Percentiles rank a stretch among this genome's conserved stretches.
These are phyloP conservation scores for Dryas drummondii DNA, from an alignment of 306 rosid genomes.

Conservation along the genomic window DNA sequence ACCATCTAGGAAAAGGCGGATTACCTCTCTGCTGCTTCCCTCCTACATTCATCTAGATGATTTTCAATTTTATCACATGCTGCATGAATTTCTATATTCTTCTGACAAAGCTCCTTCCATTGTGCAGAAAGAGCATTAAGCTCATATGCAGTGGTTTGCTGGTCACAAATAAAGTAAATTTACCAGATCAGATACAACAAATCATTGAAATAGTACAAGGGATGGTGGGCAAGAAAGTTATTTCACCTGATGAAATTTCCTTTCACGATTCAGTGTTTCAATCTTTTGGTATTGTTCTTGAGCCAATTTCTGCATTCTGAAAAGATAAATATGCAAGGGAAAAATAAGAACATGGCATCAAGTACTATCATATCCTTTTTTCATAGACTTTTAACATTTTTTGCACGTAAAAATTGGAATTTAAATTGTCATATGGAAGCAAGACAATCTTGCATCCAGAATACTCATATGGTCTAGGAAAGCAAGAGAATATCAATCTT, in stretches of 20 bases:
- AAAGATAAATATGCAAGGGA: slow-evolving; percentile 26
- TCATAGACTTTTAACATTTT: not conserved
- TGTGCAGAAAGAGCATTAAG: slow-evolving; percentile 83
- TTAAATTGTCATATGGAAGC: not conserved
- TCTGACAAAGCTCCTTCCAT: slow-evolving; percentile 88
- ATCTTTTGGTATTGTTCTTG: slow-evolving; percentile 69
- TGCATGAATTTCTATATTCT: slow-evolving; percentile 74
- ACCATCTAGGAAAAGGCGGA: not conserved
- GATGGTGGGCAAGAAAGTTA: slow-evolving; percentile 20
- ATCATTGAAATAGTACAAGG: slow-evolving; percentile 15
- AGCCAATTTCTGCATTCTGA: slow-evolving; percentile 87
- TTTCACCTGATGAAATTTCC: slow-evolving; percentile 91
- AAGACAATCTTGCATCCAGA: not conserved
- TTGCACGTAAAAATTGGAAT: not conserved
- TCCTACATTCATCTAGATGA: slow-evolving; percentile 52
- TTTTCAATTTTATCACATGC: slow-evolving; percentile 66
- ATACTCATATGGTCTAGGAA: not conserved
- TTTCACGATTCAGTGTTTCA: slow-evolving; percentile 88
- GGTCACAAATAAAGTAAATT: slow-evolving; percentile 23
- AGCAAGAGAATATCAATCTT: not conserved
- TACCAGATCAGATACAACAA: slow-evolving; percentile 19
- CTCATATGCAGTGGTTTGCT: slow-evolving; percentile 93
- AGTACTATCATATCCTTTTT: slow-evolving; percentile 7
- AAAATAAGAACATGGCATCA: slow-evolving; percentile 20
- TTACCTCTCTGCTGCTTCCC: slow-evolving; percentile 74